Evolutionary conservation across 768 basidiomycete species (phyloP).

Genomic region (Gloeopeniophorella convolvens): DNA sequence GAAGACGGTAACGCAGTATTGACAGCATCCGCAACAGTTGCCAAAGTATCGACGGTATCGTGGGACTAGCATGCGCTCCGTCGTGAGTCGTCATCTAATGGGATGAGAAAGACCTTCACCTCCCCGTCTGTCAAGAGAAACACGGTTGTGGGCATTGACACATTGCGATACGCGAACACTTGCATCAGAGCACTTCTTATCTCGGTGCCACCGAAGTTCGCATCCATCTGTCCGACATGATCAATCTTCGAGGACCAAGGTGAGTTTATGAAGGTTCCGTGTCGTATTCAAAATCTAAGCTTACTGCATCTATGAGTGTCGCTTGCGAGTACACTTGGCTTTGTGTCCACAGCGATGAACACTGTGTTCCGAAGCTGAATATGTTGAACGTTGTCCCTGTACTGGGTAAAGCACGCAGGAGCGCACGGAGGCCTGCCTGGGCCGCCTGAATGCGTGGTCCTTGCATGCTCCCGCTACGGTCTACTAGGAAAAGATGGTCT

Average conservation of each 20-base stretch:
- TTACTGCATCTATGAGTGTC: conserved; percentile 34
- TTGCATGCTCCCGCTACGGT: conserved; percentile 51
- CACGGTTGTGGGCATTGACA: conserved; percentile 37
- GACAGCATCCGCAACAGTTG: conserved; percentile 30
- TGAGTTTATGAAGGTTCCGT: neutral
- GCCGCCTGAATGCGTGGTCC: conserved; percentile 38
- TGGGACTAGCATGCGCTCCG: neutral
- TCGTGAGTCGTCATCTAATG: neutral
- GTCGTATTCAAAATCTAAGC: conserved; percentile 12
- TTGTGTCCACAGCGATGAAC: conserved; percentile 30
- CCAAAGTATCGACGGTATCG: conserved; percentile 21
- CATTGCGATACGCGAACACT: conserved; percentile 33
- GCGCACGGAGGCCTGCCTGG: conserved; percentile 38
- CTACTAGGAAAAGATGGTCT: conserved; percentile 57
- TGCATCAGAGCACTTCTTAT: conserved; percentile 35
- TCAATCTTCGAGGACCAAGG: conserved; percentile 27
- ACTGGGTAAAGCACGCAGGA: conserved; percentile 44
- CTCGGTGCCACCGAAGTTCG: conserved; percentile 48
- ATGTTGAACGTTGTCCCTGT: conserved; percentile 46
- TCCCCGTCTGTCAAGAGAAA: conserved; percentile 58
- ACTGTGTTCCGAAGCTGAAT: conserved; percentile 41
- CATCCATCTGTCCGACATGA: conserved; percentile 36
- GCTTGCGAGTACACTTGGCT: conserved; percentile 30
- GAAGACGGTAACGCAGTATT: conserved; percentile 25
- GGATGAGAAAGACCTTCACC: conserved; percentile 23